These are phyloP conservation scores for Mucor velutinosus DNA, from an alignment of 371 early-diverging fungal genomes.

Conservation along the genomic window DNA sequence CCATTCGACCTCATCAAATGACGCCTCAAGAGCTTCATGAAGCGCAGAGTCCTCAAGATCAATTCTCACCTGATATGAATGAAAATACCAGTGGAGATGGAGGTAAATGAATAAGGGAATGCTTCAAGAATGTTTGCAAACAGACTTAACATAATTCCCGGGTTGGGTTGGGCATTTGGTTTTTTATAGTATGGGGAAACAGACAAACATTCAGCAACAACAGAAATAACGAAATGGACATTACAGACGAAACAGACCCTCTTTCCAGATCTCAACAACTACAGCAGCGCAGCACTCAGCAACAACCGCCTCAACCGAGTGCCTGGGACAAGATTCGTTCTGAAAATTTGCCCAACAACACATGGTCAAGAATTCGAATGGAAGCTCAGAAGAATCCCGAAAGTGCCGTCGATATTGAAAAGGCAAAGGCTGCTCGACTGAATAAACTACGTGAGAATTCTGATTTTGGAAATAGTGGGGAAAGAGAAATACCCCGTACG, in stretches of 20 bases:
- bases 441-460: constrained; percentile 27
- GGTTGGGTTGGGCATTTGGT: neutral
- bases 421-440: constrained; percentile 25
- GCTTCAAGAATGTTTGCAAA: neutral
- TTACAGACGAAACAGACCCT: constrained; percentile 15
- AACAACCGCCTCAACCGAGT: constrained; percentile 24
- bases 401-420: constrained; percentile 12
- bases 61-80: constrained; percentile 16
- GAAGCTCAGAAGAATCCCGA: constrained; percentile 38
- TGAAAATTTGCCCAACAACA: constrained; percentile 38
- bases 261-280: constrained; percentile 3
- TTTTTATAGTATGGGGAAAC: constrained; percentile 14
- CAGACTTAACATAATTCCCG: neutral
- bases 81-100: neutral
- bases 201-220: neutral
- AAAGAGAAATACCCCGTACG: constrained; percentile 47
- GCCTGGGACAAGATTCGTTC: constrained; percentile 52
- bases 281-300: constrained; percentile 7
- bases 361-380: constrained; percentile 43
- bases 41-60: constrained; percentile 9
- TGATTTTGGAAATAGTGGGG: constrained; percentile 23
- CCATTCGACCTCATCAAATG: constrained; percentile 7
- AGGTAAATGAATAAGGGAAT: neutral
- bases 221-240: neutral
- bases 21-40: constrained; percentile 9